Percentiles rank a stretch among this genome's conserved stretches.
These are phyloP conservation scores for Penicillium arizonense DNA, from an alignment of 495 filamentous ascomycete genomes.

Conservation along the genomic window DNA sequence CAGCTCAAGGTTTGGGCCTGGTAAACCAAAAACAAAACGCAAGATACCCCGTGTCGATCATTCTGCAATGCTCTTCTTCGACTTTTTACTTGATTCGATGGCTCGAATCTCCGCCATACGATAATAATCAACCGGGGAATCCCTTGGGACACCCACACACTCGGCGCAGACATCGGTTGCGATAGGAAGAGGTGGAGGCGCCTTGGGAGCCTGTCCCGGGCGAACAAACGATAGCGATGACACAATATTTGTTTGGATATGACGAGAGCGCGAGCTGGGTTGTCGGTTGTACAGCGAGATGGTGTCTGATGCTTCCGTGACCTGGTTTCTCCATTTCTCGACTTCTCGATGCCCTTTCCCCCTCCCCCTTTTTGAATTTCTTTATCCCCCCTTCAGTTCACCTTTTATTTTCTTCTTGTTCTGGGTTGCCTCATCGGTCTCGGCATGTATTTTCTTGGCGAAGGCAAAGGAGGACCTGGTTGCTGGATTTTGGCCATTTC, in stretches of 20 bases:
- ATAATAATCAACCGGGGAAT: constrained; percentile 40
- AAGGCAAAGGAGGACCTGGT: constrained; percentile 32
- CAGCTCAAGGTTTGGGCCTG: constrained; percentile 90
- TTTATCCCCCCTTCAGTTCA: constrained; percentile 18
- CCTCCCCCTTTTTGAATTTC: constrained; percentile 24
- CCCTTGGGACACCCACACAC: constrained; percentile 33
- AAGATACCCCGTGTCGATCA: constrained; percentile 48
- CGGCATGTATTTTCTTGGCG: constrained; percentile 38
- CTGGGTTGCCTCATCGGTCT: constrained; percentile 36
- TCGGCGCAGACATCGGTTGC: constrained; percentile 28
- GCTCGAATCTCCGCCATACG: constrained; percentile 42
- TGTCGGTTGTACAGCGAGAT: constrained; percentile 12
- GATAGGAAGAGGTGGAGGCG: constrained; percentile 28
- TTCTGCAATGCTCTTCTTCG: constrained; percentile 42
- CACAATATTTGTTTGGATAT: constrained; percentile 25
- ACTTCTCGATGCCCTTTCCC: constrained; percentile 27
- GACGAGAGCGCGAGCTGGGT: constrained; percentile 20
- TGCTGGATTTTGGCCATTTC: constrained; percentile 32
- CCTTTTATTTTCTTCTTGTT: constrained; percentile 17
- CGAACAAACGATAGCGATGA: constrained; percentile 34
- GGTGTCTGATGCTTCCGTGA: constrained; percentile 5
- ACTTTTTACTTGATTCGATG: constrained; percentile 35
- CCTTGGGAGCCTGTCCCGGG: constrained; percentile 14
- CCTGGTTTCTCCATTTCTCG: constrained; percentile 11
- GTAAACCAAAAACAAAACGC: constrained; percentile 42